Evolutionary conservation across 2,329 filamentous ascomycete species (phyloP).

Genomic region (Leptographium flavum): DNA sequence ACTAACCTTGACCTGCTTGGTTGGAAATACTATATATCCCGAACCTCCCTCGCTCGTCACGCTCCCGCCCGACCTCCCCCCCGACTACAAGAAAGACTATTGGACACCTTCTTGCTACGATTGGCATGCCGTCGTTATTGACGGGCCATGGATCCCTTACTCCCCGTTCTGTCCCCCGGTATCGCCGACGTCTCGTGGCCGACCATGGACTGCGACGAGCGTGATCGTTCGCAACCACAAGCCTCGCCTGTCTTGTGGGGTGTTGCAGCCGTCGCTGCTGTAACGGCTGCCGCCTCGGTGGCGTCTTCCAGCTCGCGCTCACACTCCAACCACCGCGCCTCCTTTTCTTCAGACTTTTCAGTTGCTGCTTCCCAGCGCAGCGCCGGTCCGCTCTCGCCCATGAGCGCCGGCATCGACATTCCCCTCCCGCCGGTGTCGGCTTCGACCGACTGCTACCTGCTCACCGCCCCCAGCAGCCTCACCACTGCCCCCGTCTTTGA

Average conservation of each 20-base stretch:
- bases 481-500: conserved; percentile 3
- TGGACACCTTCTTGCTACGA: not conserved
- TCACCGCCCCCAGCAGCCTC: conserved; percentile 11
- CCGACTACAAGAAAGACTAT: no score
- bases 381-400: conserved; percentile 36
- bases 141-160: conserved; percentile 32
- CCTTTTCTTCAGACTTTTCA: conserved; percentile 18
- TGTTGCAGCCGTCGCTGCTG: not conserved
- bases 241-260: conserved; percentile 11
- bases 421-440: conserved; percentile 6
- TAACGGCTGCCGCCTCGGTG: not conserved
- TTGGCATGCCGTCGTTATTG: conserved; percentile 27
- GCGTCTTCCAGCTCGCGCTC: not conserved
- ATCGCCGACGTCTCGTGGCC: conserved; percentile 30
- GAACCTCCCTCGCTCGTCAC: conserved; percentile 1
- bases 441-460: conserved; percentile 13
- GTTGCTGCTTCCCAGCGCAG: conserved; percentile 14
- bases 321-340: conserved; percentile 14
- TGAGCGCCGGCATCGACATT: conserved; percentile 35
- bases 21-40: no score
- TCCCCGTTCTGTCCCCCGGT: conserved; percentile 26
- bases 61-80: conserved; percentile 2
- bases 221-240: no score
- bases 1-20: no score
- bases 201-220: conserved; percentile 27